Conservation (phyloP, 176 grass and related monocot genomes). For the Aechmea fasciata region DNA sequence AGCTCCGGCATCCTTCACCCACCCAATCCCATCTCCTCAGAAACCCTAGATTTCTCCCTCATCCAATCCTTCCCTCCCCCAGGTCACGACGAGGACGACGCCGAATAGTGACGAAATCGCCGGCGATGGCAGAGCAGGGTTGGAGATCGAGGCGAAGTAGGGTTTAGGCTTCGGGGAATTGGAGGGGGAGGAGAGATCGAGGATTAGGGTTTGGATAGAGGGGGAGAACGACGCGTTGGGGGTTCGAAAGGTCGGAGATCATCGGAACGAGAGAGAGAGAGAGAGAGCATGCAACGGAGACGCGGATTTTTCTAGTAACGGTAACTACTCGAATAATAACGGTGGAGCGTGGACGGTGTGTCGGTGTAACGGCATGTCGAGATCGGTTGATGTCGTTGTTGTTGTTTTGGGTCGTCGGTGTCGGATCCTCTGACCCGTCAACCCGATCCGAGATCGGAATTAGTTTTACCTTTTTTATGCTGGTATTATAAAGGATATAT, state of each 20-base stretch:
- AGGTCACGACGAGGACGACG: not conserved
- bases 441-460: no score
- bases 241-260: not conserved
- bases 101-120: not conserved
- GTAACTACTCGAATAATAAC: not conserved
- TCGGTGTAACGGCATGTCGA: no score
- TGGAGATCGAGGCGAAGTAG: not conserved
- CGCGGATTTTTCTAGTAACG: not conserved
- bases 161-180: not conserved
- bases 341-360: not conserved
- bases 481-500: no score
- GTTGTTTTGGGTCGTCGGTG: no score
- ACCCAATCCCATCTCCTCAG: conserved; percentile 8
- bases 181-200: no score
- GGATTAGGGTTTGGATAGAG: not conserved
- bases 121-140: no score
- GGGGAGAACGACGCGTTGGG: not conserved
- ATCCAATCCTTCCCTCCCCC: no score
- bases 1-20: conserved; percentile 15
- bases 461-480: no score
- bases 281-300: not conserved
- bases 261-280: not conserved
- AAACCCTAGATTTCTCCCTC: not conserved
- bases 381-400: no score
- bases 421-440: no score